Base-by-base conservation (phyloP, 176 grass and related monocot species). In the Triticum monococcum region DNA sequence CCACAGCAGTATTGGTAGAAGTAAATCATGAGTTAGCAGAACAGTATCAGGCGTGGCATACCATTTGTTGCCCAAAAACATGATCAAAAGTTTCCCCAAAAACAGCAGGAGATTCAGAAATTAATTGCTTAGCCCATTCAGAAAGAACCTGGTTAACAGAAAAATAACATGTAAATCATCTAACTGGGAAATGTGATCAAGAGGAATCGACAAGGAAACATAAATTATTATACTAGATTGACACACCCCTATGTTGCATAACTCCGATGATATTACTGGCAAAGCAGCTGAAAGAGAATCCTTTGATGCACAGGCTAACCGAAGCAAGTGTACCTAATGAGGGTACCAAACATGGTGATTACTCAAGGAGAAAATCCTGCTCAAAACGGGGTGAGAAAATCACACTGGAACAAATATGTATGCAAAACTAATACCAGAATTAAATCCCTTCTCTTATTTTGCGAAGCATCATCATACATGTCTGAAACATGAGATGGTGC, bases 51-150 rank as follows among this genome's bases (percentile, higher is more conserved):
- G 52, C 40, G 26, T 41, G 24, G 52, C 69, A 78, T 89, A 95
- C 96, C 79, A 75, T 75, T 74, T 94, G 86, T 64, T 91, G 74
- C 82, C 81, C 88, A 75, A 98, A 98, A 84, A 86, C 68, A 76
- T 89, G 64, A 88, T 87, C 82, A 64, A 98, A 95, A 75, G 90
- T 86, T 91, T 95, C 79, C 18, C 76, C 85, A 81, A 95, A 95
- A 68, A 88, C 80, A 81, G 69, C 30, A 79, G 91, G 68, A 84
- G 91, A 84, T 70, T 87, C 88, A 84, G 90, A 88, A 86, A 93
- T 78, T 91, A 98, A 95, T 95, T 92, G 64, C 56, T 80, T 95
- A 83, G 96, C 93, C 93, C 93, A 95, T 88, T 95, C 91, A 43
- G 96, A 94, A 83, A 98, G 93, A 78, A 98, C 60, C 96, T 98